Percentiles rank a stretch among this genome's conserved stretches.
phyloP scores from a whole-genome alignment of 31 red algal species.

The Pterothamnion heteromorphum region DNA sequence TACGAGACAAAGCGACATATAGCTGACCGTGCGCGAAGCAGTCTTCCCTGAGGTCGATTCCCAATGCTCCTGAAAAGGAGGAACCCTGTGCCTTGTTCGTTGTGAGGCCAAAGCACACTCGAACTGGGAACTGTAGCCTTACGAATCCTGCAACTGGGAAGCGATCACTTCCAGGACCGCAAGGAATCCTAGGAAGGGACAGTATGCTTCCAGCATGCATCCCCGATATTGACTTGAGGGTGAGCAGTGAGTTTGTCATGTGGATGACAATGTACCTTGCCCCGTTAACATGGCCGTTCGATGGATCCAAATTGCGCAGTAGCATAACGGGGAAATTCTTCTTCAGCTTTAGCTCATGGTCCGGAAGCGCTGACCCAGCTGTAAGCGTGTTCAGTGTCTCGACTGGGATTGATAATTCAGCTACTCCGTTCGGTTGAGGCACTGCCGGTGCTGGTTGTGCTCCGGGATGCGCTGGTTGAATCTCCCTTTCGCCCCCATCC shows the following conservation, averaged over 20 bases:
- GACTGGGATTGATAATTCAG: background rate
- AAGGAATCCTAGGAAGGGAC: background rate
- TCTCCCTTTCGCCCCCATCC: too few species aligned
- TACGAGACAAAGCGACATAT: background rate
- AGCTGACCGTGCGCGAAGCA: background rate
- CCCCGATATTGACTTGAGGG: background rate
- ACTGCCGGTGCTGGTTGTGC: background rate
- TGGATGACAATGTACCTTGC: background rate
- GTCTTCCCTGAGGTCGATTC: background rate
- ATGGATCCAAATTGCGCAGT: background rate
- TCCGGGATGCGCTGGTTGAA: too few species aligned
- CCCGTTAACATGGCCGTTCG: background rate
- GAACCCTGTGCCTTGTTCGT: background rate
- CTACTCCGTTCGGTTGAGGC: background rate
- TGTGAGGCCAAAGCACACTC: conserved; percentile 2
- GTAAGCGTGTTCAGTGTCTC: background rate
- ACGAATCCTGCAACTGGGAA: background rate
- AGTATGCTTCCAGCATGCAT: background rate
- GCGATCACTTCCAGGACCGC: background rate
- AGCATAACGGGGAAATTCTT: background rate
- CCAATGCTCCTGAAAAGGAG: background rate
- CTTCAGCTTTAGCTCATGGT: background rate
- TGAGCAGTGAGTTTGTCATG: background rate
- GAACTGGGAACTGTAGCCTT: background rate
- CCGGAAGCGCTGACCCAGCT: background rate